Evolutionary conservation across 202 grass and related monocot genomes (phyloP), one percentile per base, ranked within the genome.

Genomic region (Setaria italica): DNA sequence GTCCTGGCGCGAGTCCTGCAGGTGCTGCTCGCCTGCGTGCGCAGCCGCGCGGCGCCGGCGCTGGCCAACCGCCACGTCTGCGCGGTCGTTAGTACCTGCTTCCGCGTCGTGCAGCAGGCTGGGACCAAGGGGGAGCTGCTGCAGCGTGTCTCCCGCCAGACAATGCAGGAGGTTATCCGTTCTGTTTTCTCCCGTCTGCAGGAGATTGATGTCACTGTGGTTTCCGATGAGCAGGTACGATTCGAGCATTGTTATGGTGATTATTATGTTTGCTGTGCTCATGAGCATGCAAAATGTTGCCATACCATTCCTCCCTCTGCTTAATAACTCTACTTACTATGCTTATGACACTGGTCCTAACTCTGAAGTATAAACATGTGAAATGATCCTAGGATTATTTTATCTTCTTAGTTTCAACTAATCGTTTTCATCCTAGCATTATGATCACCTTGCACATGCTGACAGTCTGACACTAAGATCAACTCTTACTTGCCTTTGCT

Each of bases 91-190:
- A 99, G 89, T 79, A 99, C 97, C 1, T 99, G 94, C 85, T 99
- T 97, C 90, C 92, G 97, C 37, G 89, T 99, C 14, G 97, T 99
- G 81, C 97, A 99, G 87, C 97, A 99, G 90, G 97, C 97, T 15
- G 94, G 92, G 16, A 99, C 92, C 72, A 99, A 97, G 80, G 97
- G 97, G 20, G 97, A 99, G 88, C 88, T 99, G 46, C 88, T 97
- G 70, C 97, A 99, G 74, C 91, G 97, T 63, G 83, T 97, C 80
- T 99, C 97, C 41, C 87, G 97, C 47, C 92, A 97, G 88, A 99
- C 90, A 32, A 99, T 99, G 97, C 97, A 97, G 81, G 94, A 99
- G 89, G 92, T 99, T 55, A 73, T 99, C 55, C 88, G 97, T 3
- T 91, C 87, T 69, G 78, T 99, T 84, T 99, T 99, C 55, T 77